A percentile compares a stretch with the other conserved stretches of the same genome.
Conservation (phyloP, 108 stramenopile genomes). For the Mediolabrus comicus region DNA sequence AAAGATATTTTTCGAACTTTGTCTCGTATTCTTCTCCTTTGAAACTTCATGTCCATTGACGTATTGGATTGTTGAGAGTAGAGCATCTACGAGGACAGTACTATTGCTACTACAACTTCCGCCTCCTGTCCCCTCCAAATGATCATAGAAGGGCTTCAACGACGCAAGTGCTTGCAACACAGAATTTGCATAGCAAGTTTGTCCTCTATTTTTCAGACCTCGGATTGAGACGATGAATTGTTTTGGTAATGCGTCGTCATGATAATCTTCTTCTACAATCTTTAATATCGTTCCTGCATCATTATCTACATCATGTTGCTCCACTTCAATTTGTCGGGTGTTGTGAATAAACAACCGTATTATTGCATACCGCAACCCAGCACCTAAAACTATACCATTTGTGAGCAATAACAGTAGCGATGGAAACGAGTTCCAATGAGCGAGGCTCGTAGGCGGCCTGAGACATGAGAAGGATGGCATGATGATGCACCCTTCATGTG, state of each 20-base stretch:
- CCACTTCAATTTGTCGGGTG: neutral
- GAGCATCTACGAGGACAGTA: neutral
- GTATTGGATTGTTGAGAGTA: slow-evolving; percentile 27
- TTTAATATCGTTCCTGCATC: too few species aligned
- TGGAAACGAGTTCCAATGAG: too few species aligned
- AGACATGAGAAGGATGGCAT: too few species aligned
- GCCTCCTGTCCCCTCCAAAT: slow-evolving; percentile 55
- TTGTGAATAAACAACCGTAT: neutral
- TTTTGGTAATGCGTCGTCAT: neutral
- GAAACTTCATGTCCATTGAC: slow-evolving; percentile 42
- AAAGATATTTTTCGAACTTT: slow-evolving; percentile 23
- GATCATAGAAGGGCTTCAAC: slow-evolving; percentile 49
- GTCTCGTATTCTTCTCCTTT: neutral
- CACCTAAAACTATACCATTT: neutral
- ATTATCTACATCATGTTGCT: neutral
- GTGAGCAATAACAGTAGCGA: neutral
- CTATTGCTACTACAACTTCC: neutral
- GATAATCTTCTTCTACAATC: too few species aligned
- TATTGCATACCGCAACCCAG: neutral
- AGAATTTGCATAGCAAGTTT: slow-evolving; percentile 83
- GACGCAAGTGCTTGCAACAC: slow-evolving; percentile 79
- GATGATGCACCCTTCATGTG: too few species aligned
- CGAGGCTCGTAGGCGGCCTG: too few species aligned
- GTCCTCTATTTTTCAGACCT: slow-evolving; percentile 75
- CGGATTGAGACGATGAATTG: neutral